Evolutionary conservation across 2,329 filamentous ascomycete species (phyloP).

Genomic region (Trichoderma semiorbis): DNA sequence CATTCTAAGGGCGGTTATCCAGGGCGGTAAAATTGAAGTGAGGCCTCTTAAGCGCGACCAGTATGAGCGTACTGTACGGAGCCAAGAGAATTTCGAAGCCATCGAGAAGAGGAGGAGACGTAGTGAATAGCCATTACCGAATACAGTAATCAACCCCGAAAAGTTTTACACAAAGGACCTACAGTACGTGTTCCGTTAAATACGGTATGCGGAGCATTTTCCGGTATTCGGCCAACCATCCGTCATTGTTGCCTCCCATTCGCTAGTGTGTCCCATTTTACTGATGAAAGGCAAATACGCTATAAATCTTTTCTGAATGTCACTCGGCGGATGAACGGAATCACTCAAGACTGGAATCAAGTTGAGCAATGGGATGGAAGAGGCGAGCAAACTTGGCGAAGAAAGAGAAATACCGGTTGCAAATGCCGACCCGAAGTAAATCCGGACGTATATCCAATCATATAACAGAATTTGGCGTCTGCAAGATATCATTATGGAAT

Average conservation of each 20-base stretch:
- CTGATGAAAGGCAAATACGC: not conserved
- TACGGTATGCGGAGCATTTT: not conserved
- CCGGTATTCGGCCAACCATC: not conserved
- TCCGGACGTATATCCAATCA: not conserved
- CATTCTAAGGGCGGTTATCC: not conserved
- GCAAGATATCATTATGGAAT: not conserved
- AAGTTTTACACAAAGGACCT: not conserved
- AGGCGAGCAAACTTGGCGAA: not conserved
- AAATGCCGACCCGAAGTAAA: not conserved
- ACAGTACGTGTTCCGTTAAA: not conserved
- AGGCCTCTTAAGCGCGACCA: not conserved
- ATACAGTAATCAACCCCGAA: not conserved
- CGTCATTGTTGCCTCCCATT: not conserved
- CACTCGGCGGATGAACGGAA: not conserved
- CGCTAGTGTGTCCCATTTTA: not conserved
- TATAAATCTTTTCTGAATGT: not conserved
- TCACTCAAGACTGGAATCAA: not conserved
- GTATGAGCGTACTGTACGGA: not conserved
- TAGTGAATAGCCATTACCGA: not conserved
- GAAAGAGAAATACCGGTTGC: not conserved
- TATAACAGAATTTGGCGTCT: not conserved
- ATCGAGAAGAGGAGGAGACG: not conserved
- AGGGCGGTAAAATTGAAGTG: not conserved
- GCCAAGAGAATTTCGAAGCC: not conserved
- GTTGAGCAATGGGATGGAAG: not conserved